Evolutionary conservation across 495 filamentous ascomycete species (phyloP).

Genomic region (Beverwykella pulmonaria): DNA sequence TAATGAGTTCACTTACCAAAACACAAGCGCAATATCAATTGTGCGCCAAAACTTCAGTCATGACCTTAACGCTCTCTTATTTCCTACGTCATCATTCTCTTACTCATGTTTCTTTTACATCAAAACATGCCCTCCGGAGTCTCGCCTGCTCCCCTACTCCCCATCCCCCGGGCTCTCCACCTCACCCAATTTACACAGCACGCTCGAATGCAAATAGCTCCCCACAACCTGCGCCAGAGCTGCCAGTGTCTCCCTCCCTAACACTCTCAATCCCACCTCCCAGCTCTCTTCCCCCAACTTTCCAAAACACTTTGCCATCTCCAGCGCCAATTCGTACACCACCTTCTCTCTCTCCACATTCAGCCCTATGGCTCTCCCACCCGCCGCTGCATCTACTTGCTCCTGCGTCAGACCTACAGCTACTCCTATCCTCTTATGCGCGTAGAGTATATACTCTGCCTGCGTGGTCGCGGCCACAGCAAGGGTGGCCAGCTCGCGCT

Average conservation of each 20-base stretch:
- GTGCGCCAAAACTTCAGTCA: no score
- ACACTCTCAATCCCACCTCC: background rate
- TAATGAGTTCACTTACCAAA: no score
- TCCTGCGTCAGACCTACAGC: constrained; percentile 3
- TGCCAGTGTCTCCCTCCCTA: background rate
- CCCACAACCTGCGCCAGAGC: constrained; percentile 6
- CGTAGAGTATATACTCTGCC: background rate
- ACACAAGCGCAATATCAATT: no score
- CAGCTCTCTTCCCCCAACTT: background rate
- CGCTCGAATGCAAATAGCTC: background rate
- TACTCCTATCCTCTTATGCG: constrained; percentile 3
- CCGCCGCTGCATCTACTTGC: background rate
- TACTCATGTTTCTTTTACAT: no score
- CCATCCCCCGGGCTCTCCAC: background rate
- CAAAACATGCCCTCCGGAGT: background rate
- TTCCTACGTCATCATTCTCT: no score
- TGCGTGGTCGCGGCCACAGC: background rate
- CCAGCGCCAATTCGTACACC: background rate
- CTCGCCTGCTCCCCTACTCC: background rate
- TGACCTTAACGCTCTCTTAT: no score
- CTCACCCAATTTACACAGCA: background rate
- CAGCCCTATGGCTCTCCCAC: background rate
- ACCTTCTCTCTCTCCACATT: background rate
- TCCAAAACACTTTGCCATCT: background rate
- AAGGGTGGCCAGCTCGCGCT: constrained; percentile 6